Evolutionary conservation across 306 rosid species (phyloP), one percentile per base, ranked within the genome.

Genomic region (Cyamopsis tetragonoloba): DNA sequence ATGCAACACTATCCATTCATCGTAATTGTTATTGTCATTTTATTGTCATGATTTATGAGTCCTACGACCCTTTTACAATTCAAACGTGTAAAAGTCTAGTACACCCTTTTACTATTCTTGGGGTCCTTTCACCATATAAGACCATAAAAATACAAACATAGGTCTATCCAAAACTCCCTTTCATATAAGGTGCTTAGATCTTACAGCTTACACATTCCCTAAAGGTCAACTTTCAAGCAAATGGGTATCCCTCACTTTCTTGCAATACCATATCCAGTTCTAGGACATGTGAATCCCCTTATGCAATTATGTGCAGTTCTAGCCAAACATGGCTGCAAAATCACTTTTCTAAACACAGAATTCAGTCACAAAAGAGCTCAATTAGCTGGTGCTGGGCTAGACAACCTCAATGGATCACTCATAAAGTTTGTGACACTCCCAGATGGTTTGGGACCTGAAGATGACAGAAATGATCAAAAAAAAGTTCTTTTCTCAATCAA

Each of bases 261-360:
- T 26, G 80, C 39, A 6, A 0, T 81, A 19, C 84, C 82, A 15
- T 46, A 5, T 59, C 89, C 82, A 1, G 65, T 74, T 19, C 82
- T 50, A 47, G 86, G 89, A 12, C 89, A 81, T 42, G 80, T 84
- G 18, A 81, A 75, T 24, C 73, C 86, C 70, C 43, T 84, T 5
- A 69, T 81, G 65, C 60, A 51, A 3, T 56, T 84, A 18, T 75
- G 84, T 24, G 55, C 75, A 1, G 10, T 67, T 23, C 20, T 80
- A 4, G 46, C 41, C 1, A 19, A 71, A 44, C 68, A 63, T 37
- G 85, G 88, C 11, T 59, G 70, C 73, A 75, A 72, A 10, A 49
- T 81, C 82, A 78, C 82, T 11, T 75, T 81, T 46, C 43, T 81
- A 2, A 62, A 78, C 63, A 71, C 80, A 13, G 78, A 78, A 2